Percentiles rank a stretch among this genome's conserved stretches.
phyloP scores from a whole-genome alignment of 305 asterid species.

The Vinca major region DNA sequence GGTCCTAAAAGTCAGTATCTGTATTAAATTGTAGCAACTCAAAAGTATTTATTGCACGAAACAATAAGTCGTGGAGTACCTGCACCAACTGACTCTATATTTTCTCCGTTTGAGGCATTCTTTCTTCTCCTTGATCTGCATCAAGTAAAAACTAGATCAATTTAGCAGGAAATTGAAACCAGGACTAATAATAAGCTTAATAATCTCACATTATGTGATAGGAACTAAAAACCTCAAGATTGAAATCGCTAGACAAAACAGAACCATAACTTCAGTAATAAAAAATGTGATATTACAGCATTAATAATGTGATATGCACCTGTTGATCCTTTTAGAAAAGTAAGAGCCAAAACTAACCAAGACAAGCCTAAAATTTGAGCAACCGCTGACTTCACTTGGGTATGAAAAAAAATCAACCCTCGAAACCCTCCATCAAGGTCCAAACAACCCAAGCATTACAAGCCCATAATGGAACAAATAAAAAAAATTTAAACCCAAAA shows the following conservation, averaged over 20 bases:
- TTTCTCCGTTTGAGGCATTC: constrained; percentile 65
- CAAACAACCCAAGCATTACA: not conserved
- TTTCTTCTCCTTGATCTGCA: constrained; percentile 85
- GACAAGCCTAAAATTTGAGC: not conserved
- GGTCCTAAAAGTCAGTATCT: not conserved
- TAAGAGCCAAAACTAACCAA: not conserved
- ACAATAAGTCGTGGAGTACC: constrained; percentile 29
- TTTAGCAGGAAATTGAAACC: not conserved
- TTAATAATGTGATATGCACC: not conserved
- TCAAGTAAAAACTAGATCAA: not conserved
- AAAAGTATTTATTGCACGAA: constrained; percentile 3
- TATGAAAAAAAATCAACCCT: not conserved
- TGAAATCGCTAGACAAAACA: not conserved
- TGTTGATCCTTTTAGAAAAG: not conserved
- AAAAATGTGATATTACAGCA: not conserved
- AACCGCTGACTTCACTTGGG: not conserved
- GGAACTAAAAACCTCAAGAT: not conserved
- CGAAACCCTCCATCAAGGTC: not conserved
- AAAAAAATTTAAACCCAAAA: not conserved
- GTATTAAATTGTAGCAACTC: not conserved
- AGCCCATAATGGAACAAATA: not conserved
- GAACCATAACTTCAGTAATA: not conserved
- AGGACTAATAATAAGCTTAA: not conserved
- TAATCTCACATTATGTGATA: not conserved
- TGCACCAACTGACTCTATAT: constrained; percentile 41